Base-by-base conservation (phyloP, 371 early-diverging fungal genomes). In the Saksenaea vasiformis region DNA sequence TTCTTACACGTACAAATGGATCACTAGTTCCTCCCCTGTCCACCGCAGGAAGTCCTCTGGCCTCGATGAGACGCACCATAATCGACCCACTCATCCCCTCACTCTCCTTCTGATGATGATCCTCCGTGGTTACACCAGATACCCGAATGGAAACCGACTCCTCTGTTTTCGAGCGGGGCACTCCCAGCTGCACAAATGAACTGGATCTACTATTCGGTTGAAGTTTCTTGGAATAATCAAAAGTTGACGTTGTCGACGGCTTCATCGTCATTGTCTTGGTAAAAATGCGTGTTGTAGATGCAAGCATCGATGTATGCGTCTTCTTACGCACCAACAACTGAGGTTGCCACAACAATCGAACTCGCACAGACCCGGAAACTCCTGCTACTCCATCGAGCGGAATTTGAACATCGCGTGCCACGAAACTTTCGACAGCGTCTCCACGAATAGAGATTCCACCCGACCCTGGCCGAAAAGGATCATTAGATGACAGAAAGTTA, bases 21-120 rank as follows among this genome's bases (percentile, higher is more conserved):
- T 91, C 90, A 47, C 86, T 81, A 5, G 85, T 83, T 17, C 86
- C 87, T 28, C 78, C 74, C 53, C 78, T 82, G 78, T 87, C 87
- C 4, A 85, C 87, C n/a, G 85, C 87, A 44, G 78, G 70, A n/a
- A 87, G 71, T 11, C 84, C 83, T 67, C 84, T 72, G 8, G 89
- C 89, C 56, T 85, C 83, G 10, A 87, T 57, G 0, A 90, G 34
- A 5, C 77, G 70, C 28, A 89, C 67, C n/a, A 67, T 68, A 27
- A 87, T 59, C 9, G 60, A 72, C n/a, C 87, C 86, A 27, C 69
- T 69, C 44, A 58, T 47, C 10, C 51, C 51, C 22, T 22, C 51
- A 47, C 24, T 22, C 10, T 22, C 11, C 1, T 10, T 10, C 51
- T 47, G n/a, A 19, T 22, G n/a, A 19, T 22, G 19, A 10, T 0